Evolutionary conservation across 257 asterid genomes (phyloP), one percentile per base, ranked within the genome.

Genomic region (Penstemon newberryi): DNA sequence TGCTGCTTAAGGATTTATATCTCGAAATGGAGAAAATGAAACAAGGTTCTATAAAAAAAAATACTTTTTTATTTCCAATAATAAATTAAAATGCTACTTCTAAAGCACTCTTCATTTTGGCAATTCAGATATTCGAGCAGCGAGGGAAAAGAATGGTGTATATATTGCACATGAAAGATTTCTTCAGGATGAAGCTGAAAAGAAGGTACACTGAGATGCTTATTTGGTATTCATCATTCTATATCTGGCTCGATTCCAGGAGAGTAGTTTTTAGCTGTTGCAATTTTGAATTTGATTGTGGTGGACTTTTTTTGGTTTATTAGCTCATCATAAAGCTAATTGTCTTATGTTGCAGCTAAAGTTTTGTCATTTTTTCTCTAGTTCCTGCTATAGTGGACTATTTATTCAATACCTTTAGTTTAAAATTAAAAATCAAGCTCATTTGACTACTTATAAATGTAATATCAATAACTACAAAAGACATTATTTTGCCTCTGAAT

Each of bases 131-230:
- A 83, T 90, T 80, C 86, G 84, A 73, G 97, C 96, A 41, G 97
- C 96, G 37, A 90, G 97, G 78, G 96, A 90, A 78, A 88, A 83
- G 75, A 88, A 86, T 73, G 97, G 97, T 61, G 87, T 90, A 37
- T 90, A 90, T 60, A 85, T 90, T 82, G 90, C 97, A 45, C 89
- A 84, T 64, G 96, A 90, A 81, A 88, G 96, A 74, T 90, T 86
- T 72, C 63, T 72, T 60, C 92, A 81, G 83, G 96, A 88, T 74
- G 96, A 90, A 82, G 89, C 84, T 52, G 96, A 88, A 66, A 88
- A 84, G 82, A 90, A 90, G 94, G 97, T 90, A 60, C 71, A 60
- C 42, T 47, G 38, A 25, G 33, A 10, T 39, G 55, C 18, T 52
- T 42, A 56, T 70, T 4, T 19, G 60, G 33, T 9, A 67, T 64